A percentile compares a stretch with the other conserved stretches of the same genome.
Conservation (phyloP, 805 yeast genomes). For the Schwanniomyces pseudopolymorphus region DNA sequence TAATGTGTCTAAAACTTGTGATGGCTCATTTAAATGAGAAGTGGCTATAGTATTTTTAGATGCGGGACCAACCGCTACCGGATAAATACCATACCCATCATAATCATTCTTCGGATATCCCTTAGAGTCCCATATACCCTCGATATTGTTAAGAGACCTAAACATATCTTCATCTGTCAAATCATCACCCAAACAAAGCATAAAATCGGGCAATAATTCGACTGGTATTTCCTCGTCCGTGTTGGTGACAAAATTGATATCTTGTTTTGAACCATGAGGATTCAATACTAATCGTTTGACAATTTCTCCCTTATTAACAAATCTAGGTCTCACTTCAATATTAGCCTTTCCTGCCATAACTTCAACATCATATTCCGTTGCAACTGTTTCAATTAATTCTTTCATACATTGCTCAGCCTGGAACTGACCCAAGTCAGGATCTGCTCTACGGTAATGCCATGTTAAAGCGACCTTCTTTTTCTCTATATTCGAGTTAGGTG, state of each 20-base stretch:
- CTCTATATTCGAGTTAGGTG: conserved; percentile 89
- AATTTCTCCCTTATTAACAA: conserved; percentile 96
- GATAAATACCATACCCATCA: conserved; percentile 65
- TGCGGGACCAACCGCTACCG: conserved; percentile 92
- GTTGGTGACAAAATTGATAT: conserved; percentile 23
- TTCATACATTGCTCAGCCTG: conserved; percentile 76
- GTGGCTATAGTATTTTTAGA: conserved; percentile 82
- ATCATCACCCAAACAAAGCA: conserved; percentile 92
- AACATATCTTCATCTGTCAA: conserved; percentile 98
- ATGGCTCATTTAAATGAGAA: conserved; percentile 81
- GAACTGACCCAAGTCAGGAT: conserved; percentile 87
- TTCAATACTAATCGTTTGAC: conserved; percentile 73
- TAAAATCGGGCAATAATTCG: conserved; percentile 72
- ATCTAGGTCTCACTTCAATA: conserved; percentile 93
- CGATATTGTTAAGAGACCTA: conserved; percentile 65
- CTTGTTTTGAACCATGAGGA: conserved; percentile 58
- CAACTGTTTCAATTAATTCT: conserved; percentile 60
- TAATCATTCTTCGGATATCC: conserved; percentile 44
- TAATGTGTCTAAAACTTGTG: conserved; percentile 79
- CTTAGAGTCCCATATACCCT: conserved; percentile 47
- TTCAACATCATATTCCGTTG: conserved; percentile 73
- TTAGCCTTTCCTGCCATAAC: conserved; percentile 98
- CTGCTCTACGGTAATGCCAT: conserved; percentile 96
- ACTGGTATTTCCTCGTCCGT: conserved; percentile 27
- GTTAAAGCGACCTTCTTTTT: conserved; percentile 90